Conservation (phyloP, 805 yeast species). For the Ogataea philodendri region DNA sequence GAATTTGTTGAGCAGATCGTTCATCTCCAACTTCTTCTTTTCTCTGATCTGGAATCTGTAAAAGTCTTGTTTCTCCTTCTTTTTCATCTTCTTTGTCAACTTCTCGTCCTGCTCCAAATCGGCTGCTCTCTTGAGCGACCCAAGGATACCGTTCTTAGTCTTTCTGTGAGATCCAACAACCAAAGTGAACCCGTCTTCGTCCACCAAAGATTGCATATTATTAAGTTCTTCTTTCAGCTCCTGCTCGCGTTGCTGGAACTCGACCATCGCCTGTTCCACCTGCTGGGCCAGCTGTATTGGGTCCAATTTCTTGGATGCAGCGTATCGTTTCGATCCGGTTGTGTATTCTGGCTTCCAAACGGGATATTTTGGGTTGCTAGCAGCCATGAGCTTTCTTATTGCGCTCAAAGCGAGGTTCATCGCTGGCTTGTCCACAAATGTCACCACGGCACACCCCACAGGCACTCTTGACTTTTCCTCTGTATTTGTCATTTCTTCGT, state of each 20-base stretch:
- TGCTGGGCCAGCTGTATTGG: constrained; percentile 49
- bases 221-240: constrained; percentile 54
- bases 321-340: constrained; percentile 41
- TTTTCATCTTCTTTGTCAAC: constrained; percentile 53
- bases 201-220: constrained; percentile 62
- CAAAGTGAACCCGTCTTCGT: constrained; percentile 90
- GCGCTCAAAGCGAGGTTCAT: constrained; percentile 61
- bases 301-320: constrained; percentile 44
- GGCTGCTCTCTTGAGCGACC: constrained; percentile 37
- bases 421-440: constrained; percentile 70
- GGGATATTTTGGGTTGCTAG: constrained; percentile 27
- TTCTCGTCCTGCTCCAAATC: constrained; percentile 35
- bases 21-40: constrained; percentile 88
- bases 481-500: constrained; percentile 42
- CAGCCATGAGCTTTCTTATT: constrained; percentile 48
- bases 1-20: constrained; percentile 77
- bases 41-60: constrained; percentile 96
- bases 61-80: constrained; percentile 83
- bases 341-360: constrained; percentile 40
- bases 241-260: constrained; percentile 70
- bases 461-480: constrained; percentile 51
- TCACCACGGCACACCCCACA: constrained; percentile 68
- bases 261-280: constrained; percentile 60
- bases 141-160: constrained; percentile 69
- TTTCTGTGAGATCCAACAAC: constrained; percentile 87